A percentile compares a stretch with the other conserved stretches of the same genome.
Evolutionary conservation across 768 basidiomycete genomes (phyloP).

Genomic region (Boletus bicolor): DNA sequence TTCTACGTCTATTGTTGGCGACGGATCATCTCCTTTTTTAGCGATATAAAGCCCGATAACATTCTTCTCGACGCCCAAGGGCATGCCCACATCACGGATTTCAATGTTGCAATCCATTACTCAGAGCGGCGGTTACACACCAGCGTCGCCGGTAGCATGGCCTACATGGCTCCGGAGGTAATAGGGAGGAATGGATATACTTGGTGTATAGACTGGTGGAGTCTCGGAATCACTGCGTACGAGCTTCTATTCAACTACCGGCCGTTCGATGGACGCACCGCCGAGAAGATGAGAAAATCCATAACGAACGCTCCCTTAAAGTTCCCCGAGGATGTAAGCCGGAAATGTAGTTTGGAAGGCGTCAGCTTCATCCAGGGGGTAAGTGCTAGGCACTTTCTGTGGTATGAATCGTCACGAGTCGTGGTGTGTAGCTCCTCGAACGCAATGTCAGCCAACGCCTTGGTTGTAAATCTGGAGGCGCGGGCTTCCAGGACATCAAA

Average conservation of each 20-base stretch:
- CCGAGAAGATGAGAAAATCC: constrained; percentile 83
- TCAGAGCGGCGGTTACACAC: constrained; percentile 86
- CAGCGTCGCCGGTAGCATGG: constrained; percentile 96
- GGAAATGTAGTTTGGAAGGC: constrained; percentile 63
- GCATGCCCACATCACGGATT: constrained; percentile 96
- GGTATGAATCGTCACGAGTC: constrained; percentile 10
- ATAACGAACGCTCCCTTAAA: constrained; percentile 77
- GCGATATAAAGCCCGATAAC: constrained; percentile 97
- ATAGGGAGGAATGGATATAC: constrained; percentile 88
- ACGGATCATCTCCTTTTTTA: constrained; percentile 30
- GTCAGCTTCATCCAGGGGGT: constrained; percentile 67
- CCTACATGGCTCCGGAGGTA: constrained; percentile 99
- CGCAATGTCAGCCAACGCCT: constrained; percentile 75
- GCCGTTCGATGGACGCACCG: constrained; percentile 88
- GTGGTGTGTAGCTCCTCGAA: constrained; percentile 66
- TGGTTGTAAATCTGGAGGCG: constrained; percentile 69
- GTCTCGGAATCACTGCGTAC: constrained; percentile 84
- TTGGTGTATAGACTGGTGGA: constrained; percentile 96
- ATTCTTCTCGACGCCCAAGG: constrained; percentile 91
- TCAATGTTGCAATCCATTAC: constrained; percentile 98
- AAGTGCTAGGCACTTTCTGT: constrained; percentile 26
- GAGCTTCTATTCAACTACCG: constrained; percentile 82
- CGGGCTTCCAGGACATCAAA: constrained; percentile 76
- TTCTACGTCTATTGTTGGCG: constrained; percentile 2
- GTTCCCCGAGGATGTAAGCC: constrained; percentile 68